Evolutionary conservation across 345 rosid genomes (phyloP).

Genomic region (Brassica nigra): DNA sequence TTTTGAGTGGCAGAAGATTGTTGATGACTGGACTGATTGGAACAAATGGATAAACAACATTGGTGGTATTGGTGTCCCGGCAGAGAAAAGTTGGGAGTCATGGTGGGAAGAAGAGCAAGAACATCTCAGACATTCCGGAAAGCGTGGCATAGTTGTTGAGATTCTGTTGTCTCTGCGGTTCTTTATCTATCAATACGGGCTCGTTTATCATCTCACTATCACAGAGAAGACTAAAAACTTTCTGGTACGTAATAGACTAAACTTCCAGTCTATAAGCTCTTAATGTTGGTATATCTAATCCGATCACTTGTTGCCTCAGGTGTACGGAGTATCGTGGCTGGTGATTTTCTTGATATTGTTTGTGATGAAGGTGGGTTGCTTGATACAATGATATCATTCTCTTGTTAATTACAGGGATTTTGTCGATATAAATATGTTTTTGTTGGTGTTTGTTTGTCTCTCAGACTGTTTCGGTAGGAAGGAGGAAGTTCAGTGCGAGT

Average conservation of each 20-base stretch:
- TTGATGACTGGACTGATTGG: slow-evolving; percentile 99
- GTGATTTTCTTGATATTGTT: slow-evolving; percentile 85
- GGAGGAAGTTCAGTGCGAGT: slow-evolving; percentile 90
- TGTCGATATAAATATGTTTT: no score
- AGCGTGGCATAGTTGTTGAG: slow-evolving; percentile 90
- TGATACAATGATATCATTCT: slow-evolving; percentile 3
- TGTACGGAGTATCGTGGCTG: slow-evolving; percentile 93
- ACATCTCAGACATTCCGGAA: slow-evolving; percentile 90
- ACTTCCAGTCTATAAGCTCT: not conserved
- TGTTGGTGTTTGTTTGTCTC: not conserved
- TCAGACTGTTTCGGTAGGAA: slow-evolving; percentile 62
- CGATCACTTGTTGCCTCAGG: slow-evolving; percentile 45
- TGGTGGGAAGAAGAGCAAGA: slow-evolving; percentile 99
- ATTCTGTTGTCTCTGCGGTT: slow-evolving; percentile 80
- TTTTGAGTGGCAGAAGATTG: slow-evolving; percentile 98
- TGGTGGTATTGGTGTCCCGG: slow-evolving; percentile 96
- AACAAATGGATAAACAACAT: slow-evolving; percentile 92
- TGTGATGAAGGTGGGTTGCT: slow-evolving; percentile 77
- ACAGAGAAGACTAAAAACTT: slow-evolving; percentile 57
- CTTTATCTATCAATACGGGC: slow-evolving; percentile 95
- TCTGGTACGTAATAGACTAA: slow-evolving; percentile 50
- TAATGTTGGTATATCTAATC: not conserved
- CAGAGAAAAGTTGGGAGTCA: slow-evolving; percentile 99
- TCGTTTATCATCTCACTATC: slow-evolving; percentile 80
- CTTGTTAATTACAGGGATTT: not conserved